phyloP scores from a whole-genome alignment of 306 rosid genomes.

The Comarum palustre region DNA sequence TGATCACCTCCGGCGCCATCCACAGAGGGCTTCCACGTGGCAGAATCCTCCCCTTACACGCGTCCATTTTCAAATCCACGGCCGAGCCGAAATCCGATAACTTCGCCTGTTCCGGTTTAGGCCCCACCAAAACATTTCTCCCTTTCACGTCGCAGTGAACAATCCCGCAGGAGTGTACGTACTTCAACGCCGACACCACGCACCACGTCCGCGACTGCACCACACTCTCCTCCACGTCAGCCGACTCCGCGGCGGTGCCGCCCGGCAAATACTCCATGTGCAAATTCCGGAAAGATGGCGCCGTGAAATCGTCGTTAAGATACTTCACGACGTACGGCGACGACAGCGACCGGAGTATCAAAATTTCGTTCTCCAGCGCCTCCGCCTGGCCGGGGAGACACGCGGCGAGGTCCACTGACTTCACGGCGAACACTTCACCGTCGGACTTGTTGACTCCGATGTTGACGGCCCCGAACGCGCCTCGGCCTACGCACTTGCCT shows the following conservation, averaged over 20 bases:
- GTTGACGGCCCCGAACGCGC: slow-evolving; percentile 63
- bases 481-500: slow-evolving; percentile 66
- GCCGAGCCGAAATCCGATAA: slow-evolving; percentile 88
- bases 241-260: slow-evolving; percentile 57
- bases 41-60: background rate
- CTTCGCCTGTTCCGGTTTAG: slow-evolving; percentile 31
- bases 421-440: slow-evolving; percentile 64
- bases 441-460: slow-evolving; percentile 46
- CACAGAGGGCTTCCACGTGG: slow-evolving; percentile 92
- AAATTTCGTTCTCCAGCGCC: slow-evolving; percentile 74
- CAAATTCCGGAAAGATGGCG: slow-evolving; percentile 58
- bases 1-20: slow-evolving; percentile 98
- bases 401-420: slow-evolving; percentile 53
- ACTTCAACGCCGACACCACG: slow-evolving; percentile 54
- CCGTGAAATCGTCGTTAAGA: slow-evolving; percentile 56
- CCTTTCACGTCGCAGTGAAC: slow-evolving; percentile 91
- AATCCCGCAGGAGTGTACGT: slow-evolving; percentile 54
- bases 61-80: background rate
- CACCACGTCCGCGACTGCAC: slow-evolving; percentile 53
- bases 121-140: slow-evolving; percentile 53
- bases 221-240: slow-evolving; percentile 55
- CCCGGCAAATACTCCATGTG: slow-evolving; percentile 77
- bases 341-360: slow-evolving; percentile 41
- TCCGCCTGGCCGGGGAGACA: slow-evolving; percentile 34
- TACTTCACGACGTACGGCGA: slow-evolving; percentile 60